Conservation (phyloP, 2,329 filamentous ascomycete genomes). For the Colletotrichum truncatum region DNA sequence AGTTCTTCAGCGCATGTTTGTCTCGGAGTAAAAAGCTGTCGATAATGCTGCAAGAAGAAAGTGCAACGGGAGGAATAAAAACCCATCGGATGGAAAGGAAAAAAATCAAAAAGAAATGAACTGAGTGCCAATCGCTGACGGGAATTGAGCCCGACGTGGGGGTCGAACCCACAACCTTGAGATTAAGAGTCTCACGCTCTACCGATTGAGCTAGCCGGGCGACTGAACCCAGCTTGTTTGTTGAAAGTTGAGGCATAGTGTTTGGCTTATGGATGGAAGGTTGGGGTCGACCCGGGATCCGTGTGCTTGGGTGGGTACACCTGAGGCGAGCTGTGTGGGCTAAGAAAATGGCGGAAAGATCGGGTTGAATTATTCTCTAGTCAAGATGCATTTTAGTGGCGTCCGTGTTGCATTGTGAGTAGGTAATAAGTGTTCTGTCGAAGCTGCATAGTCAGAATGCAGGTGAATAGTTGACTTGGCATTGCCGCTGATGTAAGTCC, state of each 20-base stretch:
- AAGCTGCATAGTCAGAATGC: no score
- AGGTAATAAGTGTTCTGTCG: no score
- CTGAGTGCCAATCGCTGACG: slow-evolving; percentile 9
- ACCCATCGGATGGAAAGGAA: not conserved
- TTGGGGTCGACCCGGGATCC: not conserved
- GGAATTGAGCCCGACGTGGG: slow-evolving; percentile 30
- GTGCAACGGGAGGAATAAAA: no score
- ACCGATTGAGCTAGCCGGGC: slow-evolving; percentile 75
- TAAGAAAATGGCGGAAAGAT: no score
- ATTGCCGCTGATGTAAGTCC: no score
- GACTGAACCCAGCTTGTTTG: slow-evolving; percentile 12
- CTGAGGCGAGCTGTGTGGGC: not conserved
- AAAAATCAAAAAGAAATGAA: not conserved
- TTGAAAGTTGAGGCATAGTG: not conserved
- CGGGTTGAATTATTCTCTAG: no score
- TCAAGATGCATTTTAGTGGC: no score
- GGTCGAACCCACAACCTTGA: slow-evolving; percentile 66
- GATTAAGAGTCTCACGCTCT: slow-evolving; percentile 79
- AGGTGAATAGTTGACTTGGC: no score
- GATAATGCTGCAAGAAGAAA: no score
- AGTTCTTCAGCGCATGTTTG: no score
- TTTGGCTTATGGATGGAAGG: not conserved
- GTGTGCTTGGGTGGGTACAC: not conserved
- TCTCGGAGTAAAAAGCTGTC: no score
- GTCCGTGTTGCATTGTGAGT: no score